Evolutionary conservation across 2,329 filamentous ascomycete species (phyloP).

Genomic region (Zarea fungicola): DNA sequence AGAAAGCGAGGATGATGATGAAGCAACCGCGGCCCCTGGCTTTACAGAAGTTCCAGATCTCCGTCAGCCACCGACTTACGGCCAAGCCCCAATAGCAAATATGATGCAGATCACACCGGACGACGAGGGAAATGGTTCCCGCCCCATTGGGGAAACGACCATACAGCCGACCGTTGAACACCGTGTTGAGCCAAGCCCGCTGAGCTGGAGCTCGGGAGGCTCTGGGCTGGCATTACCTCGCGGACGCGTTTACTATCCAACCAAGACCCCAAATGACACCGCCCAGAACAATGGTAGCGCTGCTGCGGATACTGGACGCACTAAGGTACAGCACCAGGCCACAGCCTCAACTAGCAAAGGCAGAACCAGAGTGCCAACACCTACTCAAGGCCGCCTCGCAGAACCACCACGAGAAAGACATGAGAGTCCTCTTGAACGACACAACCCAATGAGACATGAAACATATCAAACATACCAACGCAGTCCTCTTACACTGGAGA

Average conservation of each 20-base stretch:
- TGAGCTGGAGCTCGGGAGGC: slow-evolving; percentile 2
- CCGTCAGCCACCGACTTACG: not conserved
- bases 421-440: slow-evolving; percentile 11
- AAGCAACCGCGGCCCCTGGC: slow-evolving; percentile 1
- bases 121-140: slow-evolving; percentile 4
- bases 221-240: slow-evolving; percentile 17
- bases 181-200: not conserved
- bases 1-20: slow-evolving; percentile 12
- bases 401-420: slow-evolving; percentile 8
- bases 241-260: slow-evolving; percentile 18
- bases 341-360: not conserved
- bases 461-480: not conserved
- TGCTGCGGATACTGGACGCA: not conserved
- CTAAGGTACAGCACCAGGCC: not conserved
- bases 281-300: not conserved
- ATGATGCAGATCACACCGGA: slow-evolving; percentile 9
- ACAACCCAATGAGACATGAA: slow-evolving; percentile 9
- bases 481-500: not conserved
- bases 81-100: not conserved
- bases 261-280: not conserved
- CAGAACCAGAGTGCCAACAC: not conserved
- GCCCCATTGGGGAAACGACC: slow-evolving; percentile 5
- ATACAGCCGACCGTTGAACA: not conserved
- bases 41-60: not conserved
- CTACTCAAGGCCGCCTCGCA: not conserved